Base-by-base conservation (phyloP, 2,329 filamentous ascomycete genomes). In the Fusarium coicis region DNA sequence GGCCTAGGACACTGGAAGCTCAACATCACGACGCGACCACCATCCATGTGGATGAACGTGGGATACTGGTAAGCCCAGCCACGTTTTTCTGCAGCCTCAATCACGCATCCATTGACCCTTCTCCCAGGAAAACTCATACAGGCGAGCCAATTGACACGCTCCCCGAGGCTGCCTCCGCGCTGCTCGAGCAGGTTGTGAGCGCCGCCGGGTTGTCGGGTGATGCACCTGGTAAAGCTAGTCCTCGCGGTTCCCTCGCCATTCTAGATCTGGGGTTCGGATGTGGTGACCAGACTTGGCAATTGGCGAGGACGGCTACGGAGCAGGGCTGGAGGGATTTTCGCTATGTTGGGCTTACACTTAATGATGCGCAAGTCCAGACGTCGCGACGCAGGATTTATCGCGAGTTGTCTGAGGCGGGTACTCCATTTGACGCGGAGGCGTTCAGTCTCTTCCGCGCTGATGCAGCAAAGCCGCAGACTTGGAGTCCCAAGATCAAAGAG, bases 41-140 rank as follows among this genome's bases (percentile, higher is more conserved):
- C 78, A 10, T 84, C 83, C n/a, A 88, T 90, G 87, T 91, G 89
- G 88, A 90, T 90, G 87, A 90, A 90, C 63, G 85, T 90, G 80
- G 89, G 88, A 1, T 90, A 87, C 67, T 91, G 88, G 89, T 85
- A 84, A 76, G 85, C 81, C 39, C 26, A 44, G 30, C 34, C 59
- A 64, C 44, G 10, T 19, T 26, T 23, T 15, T 37, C 23, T 21
- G 16, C 28, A 34, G 50, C 12, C 36, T 28, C 42, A 40, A 30
- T 4, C 23, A 34, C 16, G 40, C 10, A n/a, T 50, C n/a, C 30
- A 50, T 26, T 36, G 7, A 46, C 28, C 10, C 5, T 50, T 7
- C 16, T 7, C 5, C 8, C 43, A 83, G 83, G 82, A 82, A 73
- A 56, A 74, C 74, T 5, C 19, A 62, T 49, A 66, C 80, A 30